Conservation (phyloP, 179 eudicot genomes). For the Silene vulgaris region DNA sequence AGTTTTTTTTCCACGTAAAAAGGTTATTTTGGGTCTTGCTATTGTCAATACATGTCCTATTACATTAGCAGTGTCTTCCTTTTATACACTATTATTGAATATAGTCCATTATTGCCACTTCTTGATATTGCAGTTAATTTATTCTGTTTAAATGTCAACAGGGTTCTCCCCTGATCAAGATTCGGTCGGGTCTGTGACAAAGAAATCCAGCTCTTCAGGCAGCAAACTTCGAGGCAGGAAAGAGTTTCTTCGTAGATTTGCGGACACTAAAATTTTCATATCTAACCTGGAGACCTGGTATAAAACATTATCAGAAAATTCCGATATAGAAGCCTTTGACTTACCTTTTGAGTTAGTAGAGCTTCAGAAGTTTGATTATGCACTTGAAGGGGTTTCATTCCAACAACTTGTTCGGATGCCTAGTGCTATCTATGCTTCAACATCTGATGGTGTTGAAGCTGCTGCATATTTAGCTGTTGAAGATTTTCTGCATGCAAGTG, state of each 20-base stretch:
- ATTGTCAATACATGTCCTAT: background rate
- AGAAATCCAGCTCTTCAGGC: constrained; percentile 71
- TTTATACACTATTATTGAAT: background rate
- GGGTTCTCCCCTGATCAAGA: constrained; percentile 73
- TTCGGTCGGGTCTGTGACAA: constrained; percentile 67
- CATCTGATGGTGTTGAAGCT: constrained; percentile 66
- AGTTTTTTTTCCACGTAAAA: background rate
- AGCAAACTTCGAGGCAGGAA: constrained; percentile 52
- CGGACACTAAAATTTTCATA: constrained; percentile 52
- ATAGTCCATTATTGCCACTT: background rate
- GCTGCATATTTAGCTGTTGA: constrained; percentile 70
- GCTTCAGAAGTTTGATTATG: constrained; percentile 87
- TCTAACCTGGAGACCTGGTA: constrained; percentile 62
- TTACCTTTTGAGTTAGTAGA: constrained; percentile 84
- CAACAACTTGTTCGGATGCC: constrained; percentile 95
- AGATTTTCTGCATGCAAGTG: constrained; percentile 80
- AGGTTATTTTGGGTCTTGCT: background rate
- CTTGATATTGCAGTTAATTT: constrained; percentile 9
- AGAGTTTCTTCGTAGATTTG: constrained; percentile 74
- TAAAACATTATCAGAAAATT: constrained; percentile 44
- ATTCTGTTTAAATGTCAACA: constrained; percentile 25
- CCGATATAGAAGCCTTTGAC: constrained; percentile 50
- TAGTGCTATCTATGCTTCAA: constrained; percentile 66
- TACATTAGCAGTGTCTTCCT: background rate
- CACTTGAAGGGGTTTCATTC: constrained; percentile 74